phyloP scores from a whole-genome alignment of 2,329 filamentous ascomycete genomes.

The Colletotrichum sp. region DNA sequence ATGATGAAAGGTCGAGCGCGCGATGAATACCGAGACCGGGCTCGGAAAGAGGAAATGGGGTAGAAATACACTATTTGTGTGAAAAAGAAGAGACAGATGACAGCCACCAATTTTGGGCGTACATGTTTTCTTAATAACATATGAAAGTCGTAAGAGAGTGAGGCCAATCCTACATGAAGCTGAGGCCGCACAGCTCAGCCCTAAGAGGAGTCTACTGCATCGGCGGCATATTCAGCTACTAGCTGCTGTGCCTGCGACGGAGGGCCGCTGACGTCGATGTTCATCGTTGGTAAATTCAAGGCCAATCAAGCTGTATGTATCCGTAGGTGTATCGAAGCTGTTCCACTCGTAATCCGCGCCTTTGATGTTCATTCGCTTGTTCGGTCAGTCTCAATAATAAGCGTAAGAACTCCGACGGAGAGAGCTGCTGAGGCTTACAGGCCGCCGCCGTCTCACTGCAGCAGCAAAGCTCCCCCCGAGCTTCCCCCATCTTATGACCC shows the following conservation, averaged over 20 bases:
- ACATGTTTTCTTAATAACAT: neutral
- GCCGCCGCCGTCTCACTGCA: neutral
- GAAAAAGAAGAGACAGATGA: neutral
- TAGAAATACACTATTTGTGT: neutral
- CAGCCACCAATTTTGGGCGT: neutral
- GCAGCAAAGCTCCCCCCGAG: neutral
- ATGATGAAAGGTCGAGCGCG: neutral
- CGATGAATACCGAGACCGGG: neutral
- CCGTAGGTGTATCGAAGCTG: neutral
- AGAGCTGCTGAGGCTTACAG: neutral
- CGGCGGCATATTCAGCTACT: neutral
- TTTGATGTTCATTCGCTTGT: neutral
- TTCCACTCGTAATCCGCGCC: neutral
- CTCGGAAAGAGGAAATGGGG: neutral
- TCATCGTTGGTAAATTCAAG: neutral
- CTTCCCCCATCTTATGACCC: neutral
- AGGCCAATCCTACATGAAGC: neutral
- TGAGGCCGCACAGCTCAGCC: neutral
- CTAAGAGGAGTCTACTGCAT: neutral
- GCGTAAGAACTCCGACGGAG: neutral
- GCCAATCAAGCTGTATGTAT: neutral
- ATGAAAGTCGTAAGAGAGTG: neutral
- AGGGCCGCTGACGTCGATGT: neutral
- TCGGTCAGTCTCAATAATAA: neutral
- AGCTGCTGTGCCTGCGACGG: neutral